phyloP scores from a whole-genome alignment of 2,329 filamentous ascomycete genomes.

The Pseudocercospora vitis region DNA sequence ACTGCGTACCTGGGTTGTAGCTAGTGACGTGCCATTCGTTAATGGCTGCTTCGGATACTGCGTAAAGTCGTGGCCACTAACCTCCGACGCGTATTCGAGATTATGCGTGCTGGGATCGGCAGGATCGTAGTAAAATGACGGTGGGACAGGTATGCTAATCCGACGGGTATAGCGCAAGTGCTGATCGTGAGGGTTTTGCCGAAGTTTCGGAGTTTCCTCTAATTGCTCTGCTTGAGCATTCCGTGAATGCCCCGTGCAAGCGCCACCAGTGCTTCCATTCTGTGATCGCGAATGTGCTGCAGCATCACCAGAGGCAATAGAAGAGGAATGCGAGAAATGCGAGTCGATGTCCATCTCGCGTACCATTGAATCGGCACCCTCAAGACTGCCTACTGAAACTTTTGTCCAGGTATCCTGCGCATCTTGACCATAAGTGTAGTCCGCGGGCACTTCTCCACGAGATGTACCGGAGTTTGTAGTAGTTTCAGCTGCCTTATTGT shows the following conservation, averaged over 20 bases:
- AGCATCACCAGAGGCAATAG: slow-evolving; percentile 38
- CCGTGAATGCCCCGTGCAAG: background rate
- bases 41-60: slow-evolving; percentile 22
- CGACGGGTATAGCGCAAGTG: slow-evolving; percentile 41
- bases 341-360: slow-evolving; percentile 52
- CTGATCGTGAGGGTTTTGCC: background rate
- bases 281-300: slow-evolving; percentile 6
- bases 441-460: background rate
- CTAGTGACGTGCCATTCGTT: slow-evolving; percentile 5
- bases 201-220: slow-evolving; percentile 18
- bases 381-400: slow-evolving; percentile 25
- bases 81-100: slow-evolving; percentile 47
- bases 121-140: slow-evolving; percentile 49
- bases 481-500: slow-evolving; percentile 1
- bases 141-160: slow-evolving; percentile 46
- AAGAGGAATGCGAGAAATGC: slow-evolving; percentile 41
- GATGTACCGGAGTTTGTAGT: slow-evolving; percentile 6
- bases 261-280: background rate
- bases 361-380: slow-evolving; percentile 51
- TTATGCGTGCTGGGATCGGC: slow-evolving; percentile 48
- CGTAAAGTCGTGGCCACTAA: slow-evolving; percentile 48
- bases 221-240: background rate
- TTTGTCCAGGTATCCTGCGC: background rate
- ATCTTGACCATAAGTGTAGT: background rate
- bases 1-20: slow-evolving; percentile 7